These are phyloP conservation scores for Rhodotorula taiwanensis DNA, from an alignment of 768 basidiomycete genomes.

Conservation along the genomic window DNA sequence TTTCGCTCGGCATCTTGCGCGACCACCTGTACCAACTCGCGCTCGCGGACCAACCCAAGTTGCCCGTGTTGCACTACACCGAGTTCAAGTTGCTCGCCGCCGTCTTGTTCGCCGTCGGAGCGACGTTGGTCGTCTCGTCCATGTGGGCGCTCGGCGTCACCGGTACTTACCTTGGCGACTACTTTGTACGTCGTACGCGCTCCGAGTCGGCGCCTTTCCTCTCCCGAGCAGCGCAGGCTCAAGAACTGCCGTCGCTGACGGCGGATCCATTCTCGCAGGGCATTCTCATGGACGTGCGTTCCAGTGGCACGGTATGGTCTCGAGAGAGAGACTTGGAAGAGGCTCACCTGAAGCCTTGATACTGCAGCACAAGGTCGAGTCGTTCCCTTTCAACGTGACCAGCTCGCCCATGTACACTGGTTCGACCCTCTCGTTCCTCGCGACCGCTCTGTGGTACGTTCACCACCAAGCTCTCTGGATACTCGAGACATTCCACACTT, in stretches of 20 bases:
- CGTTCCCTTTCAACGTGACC: constrained; percentile 92
- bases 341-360: too few relatives aligned
- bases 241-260: neutral
- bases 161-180: constrained; percentile 67
- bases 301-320: too few relatives aligned
- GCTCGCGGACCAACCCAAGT: constrained; percentile 65
- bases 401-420: constrained; percentile 96
- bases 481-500: too few relatives aligned
- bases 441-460: constrained; percentile 73
- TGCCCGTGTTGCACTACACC: constrained; percentile 60
- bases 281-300: constrained; percentile 59
- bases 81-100: constrained; percentile 51
- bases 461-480: too few relatives aligned
- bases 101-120: constrained; percentile 68
- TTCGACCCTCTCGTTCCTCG: constrained; percentile 81
- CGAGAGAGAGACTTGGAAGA: too few relatives aligned
- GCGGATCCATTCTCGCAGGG: constrained; percentile 34
- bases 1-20: constrained; percentile 73
- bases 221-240: neutral
- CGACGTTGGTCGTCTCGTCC: constrained; percentile 76
- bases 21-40: constrained; percentile 79
- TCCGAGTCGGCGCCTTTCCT: too few relatives aligned
- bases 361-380: constrained; percentile 56
- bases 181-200: constrained; percentile 40
- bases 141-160: constrained; percentile 89